Evolutionary conservation across 2,329 filamentous ascomycete species (phyloP).

Genomic region (Colletotrichum sojae): DNA sequence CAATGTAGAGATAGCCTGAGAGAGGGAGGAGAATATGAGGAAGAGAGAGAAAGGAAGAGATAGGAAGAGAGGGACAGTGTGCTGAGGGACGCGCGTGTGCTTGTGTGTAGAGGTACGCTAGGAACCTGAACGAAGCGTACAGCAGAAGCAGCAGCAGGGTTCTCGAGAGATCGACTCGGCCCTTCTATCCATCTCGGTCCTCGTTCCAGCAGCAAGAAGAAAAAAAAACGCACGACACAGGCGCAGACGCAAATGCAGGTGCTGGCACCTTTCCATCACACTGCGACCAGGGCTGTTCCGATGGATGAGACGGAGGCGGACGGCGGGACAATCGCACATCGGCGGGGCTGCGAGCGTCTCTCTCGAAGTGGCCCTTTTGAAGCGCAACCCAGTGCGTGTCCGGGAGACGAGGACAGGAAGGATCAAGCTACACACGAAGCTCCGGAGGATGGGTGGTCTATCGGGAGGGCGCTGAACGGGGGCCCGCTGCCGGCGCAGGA

Average conservation of each 20-base stretch:
- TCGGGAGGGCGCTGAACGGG: neutral
- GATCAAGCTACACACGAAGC: neutral
- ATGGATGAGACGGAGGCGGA: neutral
- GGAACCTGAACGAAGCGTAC: neutral
- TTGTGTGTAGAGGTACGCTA: neutral
- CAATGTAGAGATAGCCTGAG: neutral
- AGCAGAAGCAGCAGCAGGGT: neutral
- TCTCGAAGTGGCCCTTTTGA: neutral
- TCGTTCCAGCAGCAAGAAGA: neutral
- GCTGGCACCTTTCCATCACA: slow-evolving; percentile 5
- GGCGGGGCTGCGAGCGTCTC: neutral
- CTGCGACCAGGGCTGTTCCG: neutral
- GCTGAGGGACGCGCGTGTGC: neutral
- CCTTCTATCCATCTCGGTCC: neutral
- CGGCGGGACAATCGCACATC: neutral
- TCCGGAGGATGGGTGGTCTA: neutral
- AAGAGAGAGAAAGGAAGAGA: neutral
- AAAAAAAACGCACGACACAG: neutral
- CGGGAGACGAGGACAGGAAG: neutral
- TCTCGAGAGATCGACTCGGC: neutral
- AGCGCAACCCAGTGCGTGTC: neutral
- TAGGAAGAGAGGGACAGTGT: neutral
- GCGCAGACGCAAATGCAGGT: neutral
- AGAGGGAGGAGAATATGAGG: neutral
- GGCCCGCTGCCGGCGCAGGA: neutral